phyloP scores from a whole-genome alignment of 306 rosid genomes.

The Urtica urens region DNA sequence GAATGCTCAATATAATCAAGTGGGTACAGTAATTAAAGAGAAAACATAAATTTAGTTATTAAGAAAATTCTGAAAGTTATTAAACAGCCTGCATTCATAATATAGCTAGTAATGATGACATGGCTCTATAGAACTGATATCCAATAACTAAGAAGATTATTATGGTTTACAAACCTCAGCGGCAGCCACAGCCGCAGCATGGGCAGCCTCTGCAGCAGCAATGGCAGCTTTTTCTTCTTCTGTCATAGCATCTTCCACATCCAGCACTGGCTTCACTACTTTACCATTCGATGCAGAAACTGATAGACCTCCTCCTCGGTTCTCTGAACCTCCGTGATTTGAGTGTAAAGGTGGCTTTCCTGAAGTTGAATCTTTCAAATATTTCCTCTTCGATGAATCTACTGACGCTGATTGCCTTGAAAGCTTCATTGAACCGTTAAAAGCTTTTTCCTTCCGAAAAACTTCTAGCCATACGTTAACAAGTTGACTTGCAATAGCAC shows the following conservation, averaged over 20 bases:
- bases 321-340: slow-evolving; percentile 45
- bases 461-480: slow-evolving; percentile 98
- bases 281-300: slow-evolving; percentile 43
- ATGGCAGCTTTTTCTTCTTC: slow-evolving; percentile 92
- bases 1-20: no score
- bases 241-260: slow-evolving; percentile 38
- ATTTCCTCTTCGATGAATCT: slow-evolving; percentile 62
- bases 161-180: slow-evolving; percentile 63
- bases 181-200: slow-evolving; percentile 89
- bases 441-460: slow-evolving; percentile 92
- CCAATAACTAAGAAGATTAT: slow-evolving; percentile 6
- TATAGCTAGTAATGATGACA: no score
- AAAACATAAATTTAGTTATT: no score
- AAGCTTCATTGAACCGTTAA: slow-evolving; percentile 60
- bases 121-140: no score
- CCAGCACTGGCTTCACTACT: slow-evolving; percentile 31
- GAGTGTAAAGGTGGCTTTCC: slow-evolving; percentile 76
- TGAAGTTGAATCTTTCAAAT: slow-evolving; percentile 46
- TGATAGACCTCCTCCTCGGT: slow-evolving; percentile 47
- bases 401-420: slow-evolving; percentile 48
- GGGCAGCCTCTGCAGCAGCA: slow-evolving; percentile 97
- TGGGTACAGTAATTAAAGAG: no score
- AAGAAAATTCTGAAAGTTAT: no score
- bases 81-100: no score
- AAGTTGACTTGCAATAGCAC: slow-evolving; percentile 94